These are phyloP conservation scores for Sclerotiophoma versabilis DNA, from an alignment of 2,329 filamentous ascomycete species.

Conservation along the genomic window DNA sequence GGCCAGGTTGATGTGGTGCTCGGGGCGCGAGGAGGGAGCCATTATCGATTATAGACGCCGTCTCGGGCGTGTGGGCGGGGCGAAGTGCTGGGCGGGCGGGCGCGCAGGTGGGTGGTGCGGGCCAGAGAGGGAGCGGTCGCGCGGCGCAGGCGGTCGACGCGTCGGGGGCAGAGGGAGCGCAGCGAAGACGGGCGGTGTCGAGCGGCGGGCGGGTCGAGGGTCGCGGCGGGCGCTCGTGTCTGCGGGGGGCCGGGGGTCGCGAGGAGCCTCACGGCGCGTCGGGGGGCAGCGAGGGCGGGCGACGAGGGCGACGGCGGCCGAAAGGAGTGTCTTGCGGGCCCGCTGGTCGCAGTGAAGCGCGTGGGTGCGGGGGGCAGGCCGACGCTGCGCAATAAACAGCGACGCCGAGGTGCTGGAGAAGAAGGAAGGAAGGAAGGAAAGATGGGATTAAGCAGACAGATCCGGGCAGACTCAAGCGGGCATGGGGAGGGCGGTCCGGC, in stretches of 20 bases:
- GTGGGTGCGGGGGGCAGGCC: conserved; percentile 17
- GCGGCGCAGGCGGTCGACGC: conserved; percentile 26
- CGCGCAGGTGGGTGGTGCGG: conserved; percentile 40
- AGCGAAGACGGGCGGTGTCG: conserved; percentile 16
- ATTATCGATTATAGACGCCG: conserved; percentile 80
- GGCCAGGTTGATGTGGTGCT: conserved; percentile 80
- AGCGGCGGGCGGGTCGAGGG: background rate
- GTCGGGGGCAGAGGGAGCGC: conserved; percentile 7
- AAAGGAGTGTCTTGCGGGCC: conserved; percentile 40
- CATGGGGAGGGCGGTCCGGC: conserved; percentile 30
- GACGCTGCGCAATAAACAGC: conserved; percentile 48
- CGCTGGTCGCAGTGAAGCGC: conserved; percentile 23
- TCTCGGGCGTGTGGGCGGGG: conserved; percentile 27
- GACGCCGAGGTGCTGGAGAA: conserved; percentile 45
- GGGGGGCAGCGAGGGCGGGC: conserved; percentile 18
- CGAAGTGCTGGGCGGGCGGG: background rate
- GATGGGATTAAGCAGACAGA: conserved; percentile 42
- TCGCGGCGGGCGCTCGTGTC: conserved; percentile 2
- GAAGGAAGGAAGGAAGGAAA: conserved; percentile 49
- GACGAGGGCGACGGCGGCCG: conserved; percentile 8
- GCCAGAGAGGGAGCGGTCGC: conserved; percentile 47
- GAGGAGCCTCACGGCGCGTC: conserved; percentile 18
- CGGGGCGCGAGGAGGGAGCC: conserved; percentile 79
- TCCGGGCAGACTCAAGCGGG: conserved; percentile 39
- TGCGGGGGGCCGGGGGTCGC: conserved; percentile 14